phyloP scores from a whole-genome alignment of 164 flowering plant genomes.

The Amborella trichopoda region DNA sequence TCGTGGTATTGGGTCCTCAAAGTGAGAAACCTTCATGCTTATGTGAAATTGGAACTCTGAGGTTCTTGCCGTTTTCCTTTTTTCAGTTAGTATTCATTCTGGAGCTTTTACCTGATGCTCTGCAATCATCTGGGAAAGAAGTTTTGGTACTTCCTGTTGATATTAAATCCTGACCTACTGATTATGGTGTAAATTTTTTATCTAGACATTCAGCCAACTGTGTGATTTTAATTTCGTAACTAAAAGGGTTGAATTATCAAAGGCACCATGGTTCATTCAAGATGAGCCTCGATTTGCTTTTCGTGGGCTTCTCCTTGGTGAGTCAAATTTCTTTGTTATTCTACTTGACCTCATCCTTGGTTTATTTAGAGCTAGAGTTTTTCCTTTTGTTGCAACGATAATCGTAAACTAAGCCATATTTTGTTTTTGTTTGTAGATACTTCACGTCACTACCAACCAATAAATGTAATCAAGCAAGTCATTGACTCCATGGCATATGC shows the following conservation, averaged over 20 bases:
- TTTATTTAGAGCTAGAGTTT: neutral
- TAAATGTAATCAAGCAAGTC: constrained; percentile 69
- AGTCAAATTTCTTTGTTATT: constrained; percentile 2
- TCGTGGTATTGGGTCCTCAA: too few relatives aligned
- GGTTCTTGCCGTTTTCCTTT: neutral
- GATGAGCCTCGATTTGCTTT: constrained; percentile 83
- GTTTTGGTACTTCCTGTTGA: neutral
- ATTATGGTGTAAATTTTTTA: constrained; percentile 2
- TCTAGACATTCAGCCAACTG: constrained; percentile 94
- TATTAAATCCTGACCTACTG: neutral
- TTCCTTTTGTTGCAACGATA: neutral
- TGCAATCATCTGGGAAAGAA: neutral
- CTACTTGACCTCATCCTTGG: neutral
- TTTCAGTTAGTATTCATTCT: neutral
- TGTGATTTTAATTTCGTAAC: constrained; percentile 70
- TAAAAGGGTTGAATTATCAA: constrained; percentile 55
- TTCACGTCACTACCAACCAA: constrained; percentile 76
- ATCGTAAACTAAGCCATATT: neutral
- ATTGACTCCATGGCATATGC: constrained; percentile 96
- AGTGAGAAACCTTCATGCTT: neutral
- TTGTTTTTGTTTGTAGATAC: constrained; percentile 54
- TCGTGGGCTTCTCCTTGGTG: constrained; percentile 92
- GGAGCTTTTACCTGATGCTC: neutral
- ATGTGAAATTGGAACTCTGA: neutral
- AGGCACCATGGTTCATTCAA: constrained; percentile 80